Evolutionary conservation across 2,329 filamentous ascomycete genomes (phyloP).

Genomic region (Aspergillus japonicus): DNA sequence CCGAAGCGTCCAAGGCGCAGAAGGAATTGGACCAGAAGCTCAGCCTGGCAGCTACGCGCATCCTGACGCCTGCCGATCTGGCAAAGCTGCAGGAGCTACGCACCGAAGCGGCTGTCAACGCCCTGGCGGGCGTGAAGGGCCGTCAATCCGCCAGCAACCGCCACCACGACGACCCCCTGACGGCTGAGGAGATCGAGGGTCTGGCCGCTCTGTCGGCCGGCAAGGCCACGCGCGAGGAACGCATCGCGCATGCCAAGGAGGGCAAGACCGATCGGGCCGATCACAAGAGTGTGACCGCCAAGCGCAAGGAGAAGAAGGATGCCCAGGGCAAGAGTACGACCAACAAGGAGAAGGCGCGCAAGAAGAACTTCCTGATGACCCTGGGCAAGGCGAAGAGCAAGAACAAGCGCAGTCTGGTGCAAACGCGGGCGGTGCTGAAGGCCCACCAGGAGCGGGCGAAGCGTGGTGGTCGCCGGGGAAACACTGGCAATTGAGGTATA

Average conservation of each 20-base stretch:
- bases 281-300: constrained; percentile 82
- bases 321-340: constrained; percentile 91
- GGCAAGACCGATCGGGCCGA: constrained; percentile 74
- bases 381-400: constrained; percentile 93
- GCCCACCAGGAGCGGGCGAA: constrained; percentile 81
- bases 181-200: constrained; percentile 87
- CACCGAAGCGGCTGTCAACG: constrained; percentile 68
- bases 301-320: constrained; percentile 82
- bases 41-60: constrained; percentile 84
- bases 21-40: constrained; percentile 25
- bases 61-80: constrained; percentile 94
- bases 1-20: constrained; percentile 43
- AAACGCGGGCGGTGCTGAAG: constrained; percentile 76
- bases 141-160: constrained; percentile 50
- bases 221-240: constrained; percentile 87
- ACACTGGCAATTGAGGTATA: constrained; percentile 44
- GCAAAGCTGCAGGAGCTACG: constrained; percentile 89
- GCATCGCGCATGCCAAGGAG: constrained; percentile 76
- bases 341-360: constrained; percentile 92
- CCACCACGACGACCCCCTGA: constrained; percentile 83
- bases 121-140: constrained; percentile 47
- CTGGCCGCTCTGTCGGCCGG: constrained; percentile 68
- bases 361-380: constrained; percentile 99
- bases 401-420: constrained; percentile 87
- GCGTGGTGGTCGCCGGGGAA: constrained; percentile 77